Percentiles rank a stretch among this genome's conserved stretches.
These are phyloP conservation scores for Psidium guajava DNA, from an alignment of 345 rosid genomes.

Conservation along the genomic window DNA sequence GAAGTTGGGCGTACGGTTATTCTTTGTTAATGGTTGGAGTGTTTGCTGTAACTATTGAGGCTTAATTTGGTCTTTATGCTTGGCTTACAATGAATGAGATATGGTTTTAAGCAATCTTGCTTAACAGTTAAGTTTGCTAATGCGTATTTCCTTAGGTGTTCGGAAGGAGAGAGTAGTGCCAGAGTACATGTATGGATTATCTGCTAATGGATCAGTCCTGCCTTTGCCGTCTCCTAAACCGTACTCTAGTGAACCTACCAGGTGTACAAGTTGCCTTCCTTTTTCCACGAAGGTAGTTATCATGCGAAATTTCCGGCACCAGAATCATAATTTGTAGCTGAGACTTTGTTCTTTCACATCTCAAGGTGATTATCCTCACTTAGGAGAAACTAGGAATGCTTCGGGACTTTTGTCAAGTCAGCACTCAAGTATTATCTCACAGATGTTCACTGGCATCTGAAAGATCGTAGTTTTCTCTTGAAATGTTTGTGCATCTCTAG, in stretches of 20 bases:
- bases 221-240: slow-evolving; percentile 73
- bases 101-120: not conserved
- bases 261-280: slow-evolving; percentile 85
- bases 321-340: not conserved
- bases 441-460: not conserved
- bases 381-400: not conserved
- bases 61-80: not conserved
- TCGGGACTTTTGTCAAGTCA: not conserved
- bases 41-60: not conserved
- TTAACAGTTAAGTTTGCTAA: not conserved
- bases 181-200: slow-evolving; percentile 75
- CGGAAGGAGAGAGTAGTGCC: slow-evolving; percentile 96
- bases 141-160: slow-evolving; percentile 38
- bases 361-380: not conserved
- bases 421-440: not conserved
- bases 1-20: not conserved
- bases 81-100: not conserved
- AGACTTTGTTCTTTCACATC: not conserved
- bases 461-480: not conserved
- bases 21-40: not conserved
- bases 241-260: slow-evolving; percentile 72
- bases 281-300: slow-evolving; percentile 64
- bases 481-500: not conserved
- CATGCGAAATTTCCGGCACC: not conserved
- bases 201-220: slow-evolving; percentile 50